Conservation (phyloP, 768 basidiomycete species). For the Gelatoporia subvermispora region DNA sequence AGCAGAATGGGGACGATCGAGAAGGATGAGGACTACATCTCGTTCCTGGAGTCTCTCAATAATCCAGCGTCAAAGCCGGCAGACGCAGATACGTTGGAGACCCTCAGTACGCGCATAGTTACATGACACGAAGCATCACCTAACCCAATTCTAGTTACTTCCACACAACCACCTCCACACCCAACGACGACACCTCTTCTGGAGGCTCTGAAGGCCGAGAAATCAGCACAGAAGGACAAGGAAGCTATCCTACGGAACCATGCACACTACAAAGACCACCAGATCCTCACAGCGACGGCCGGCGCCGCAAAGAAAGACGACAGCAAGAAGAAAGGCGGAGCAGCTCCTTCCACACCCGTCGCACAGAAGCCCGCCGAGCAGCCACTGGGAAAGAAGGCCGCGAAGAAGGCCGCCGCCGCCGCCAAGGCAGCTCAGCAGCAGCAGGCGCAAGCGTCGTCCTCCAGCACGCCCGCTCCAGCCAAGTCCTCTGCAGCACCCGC, state of each 20-base stretch:
- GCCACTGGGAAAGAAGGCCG: slow-evolving; percentile 31
- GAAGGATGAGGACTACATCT: slow-evolving; percentile 80
- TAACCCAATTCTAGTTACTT: slow-evolving; percentile 45
- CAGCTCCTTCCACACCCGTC: slow-evolving; percentile 1
- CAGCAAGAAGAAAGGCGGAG: slow-evolving; percentile 29
- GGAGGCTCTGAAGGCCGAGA: slow-evolving; percentile 87
- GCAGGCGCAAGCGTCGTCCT: background rate
- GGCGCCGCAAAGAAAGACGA: slow-evolving; percentile 37
- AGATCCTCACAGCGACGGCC: slow-evolving; percentile 20
- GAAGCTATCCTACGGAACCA: slow-evolving; percentile 69
- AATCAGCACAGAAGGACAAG: slow-evolving; percentile 62
- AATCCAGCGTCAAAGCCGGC: slow-evolving; percentile 35
- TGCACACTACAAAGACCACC: slow-evolving; percentile 60
- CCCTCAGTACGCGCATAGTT: slow-evolving; percentile 42
- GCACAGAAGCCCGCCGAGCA: slow-evolving; percentile 16
- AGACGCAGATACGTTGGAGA: slow-evolving; percentile 63
- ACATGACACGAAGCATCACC: background rate
- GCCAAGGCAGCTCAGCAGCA: slow-evolving; percentile 20
- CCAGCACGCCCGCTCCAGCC: background rate
- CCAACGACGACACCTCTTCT: slow-evolving; percentile 89
- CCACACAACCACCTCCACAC: slow-evolving; percentile 49
- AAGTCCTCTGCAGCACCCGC: slow-evolving; percentile 11
- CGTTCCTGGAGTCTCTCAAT: slow-evolving; percentile 75
- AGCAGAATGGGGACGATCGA: slow-evolving; percentile 84
- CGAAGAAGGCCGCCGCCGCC: slow-evolving; percentile 23